These are phyloP conservation scores for Suhomyces yuchorum DNA, from an alignment of 1,139 yeast genomes.

Conservation along the genomic window DNA sequence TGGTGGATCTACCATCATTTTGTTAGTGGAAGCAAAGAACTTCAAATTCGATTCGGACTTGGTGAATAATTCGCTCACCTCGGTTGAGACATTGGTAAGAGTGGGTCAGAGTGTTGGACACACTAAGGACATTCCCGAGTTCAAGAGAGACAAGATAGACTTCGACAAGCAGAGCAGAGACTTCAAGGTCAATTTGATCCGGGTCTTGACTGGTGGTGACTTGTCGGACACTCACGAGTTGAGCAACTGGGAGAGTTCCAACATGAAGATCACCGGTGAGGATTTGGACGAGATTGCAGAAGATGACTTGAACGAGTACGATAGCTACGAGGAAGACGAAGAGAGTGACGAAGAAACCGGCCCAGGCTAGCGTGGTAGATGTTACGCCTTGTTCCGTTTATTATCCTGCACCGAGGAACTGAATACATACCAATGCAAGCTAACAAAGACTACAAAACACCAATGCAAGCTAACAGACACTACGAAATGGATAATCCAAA, in stretches of 20 bases:
- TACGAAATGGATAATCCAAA: too few relatives aligned
- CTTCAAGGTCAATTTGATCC: constrained; percentile 54
- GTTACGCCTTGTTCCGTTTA: too few relatives aligned
- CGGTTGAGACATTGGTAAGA: constrained; percentile 78
- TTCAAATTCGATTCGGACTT: constrained; percentile 74
- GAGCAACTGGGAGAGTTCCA: constrained; percentile 43
- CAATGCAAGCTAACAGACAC: too few relatives aligned
- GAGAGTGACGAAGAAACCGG: constrained; percentile 11
- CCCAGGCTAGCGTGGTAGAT: not conserved
- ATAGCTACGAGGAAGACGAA: constrained; percentile 10
- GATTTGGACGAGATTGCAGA: constrained; percentile 23
- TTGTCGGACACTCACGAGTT: constrained; percentile 32
- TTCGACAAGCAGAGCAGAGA: constrained; percentile 52
- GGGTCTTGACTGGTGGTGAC: constrained; percentile 64
- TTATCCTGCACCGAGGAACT: too few relatives aligned
- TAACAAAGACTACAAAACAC: too few relatives aligned
- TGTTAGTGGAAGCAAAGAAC: constrained; percentile 44
- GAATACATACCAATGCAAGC: too few relatives aligned
- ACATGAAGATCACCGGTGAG: constrained; percentile 25
- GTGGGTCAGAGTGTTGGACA: constrained; percentile 96
- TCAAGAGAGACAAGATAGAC: constrained; percentile 48
- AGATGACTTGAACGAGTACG: constrained; percentile 21
- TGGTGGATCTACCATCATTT: constrained; percentile 88
- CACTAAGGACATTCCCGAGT: constrained; percentile 50
- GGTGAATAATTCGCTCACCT: constrained; percentile 61